These are phyloP conservation scores for Dothistroma pini DNA, from an alignment of 2,329 filamentous ascomycete species.

Conservation along the genomic window DNA sequence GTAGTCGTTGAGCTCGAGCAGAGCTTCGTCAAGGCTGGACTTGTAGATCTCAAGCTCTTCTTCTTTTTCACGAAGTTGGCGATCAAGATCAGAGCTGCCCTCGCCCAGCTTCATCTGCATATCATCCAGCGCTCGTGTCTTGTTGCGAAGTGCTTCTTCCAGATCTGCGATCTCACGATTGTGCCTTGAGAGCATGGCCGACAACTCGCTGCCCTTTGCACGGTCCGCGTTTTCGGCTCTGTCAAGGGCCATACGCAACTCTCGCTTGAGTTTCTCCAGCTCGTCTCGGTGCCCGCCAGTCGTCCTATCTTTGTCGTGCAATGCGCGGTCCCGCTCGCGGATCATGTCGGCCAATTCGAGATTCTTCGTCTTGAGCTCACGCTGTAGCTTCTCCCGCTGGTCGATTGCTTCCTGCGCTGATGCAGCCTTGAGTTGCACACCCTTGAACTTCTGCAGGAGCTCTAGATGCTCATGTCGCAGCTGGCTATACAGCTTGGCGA, in stretches of 20 bases:
- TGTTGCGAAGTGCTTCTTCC: conserved; percentile 83
- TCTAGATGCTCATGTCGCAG: conserved; percentile 92
- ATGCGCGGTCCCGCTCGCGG: conserved; percentile 84
- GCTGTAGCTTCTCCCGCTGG: conserved; percentile 86
- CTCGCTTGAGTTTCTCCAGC: conserved; percentile 87
- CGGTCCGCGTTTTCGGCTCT: conserved; percentile 88
- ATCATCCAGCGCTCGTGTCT: conserved; percentile 83
- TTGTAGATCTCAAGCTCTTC: conserved; percentile 98
- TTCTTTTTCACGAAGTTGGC: conserved; percentile 85
- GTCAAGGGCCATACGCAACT: conserved; percentile 87
- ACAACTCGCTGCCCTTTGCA: conserved; percentile 91
- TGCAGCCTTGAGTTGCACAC: conserved; percentile 90
- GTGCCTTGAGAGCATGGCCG: conserved; percentile 89
- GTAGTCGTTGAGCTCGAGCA: conserved; percentile 87
- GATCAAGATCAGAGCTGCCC: conserved; percentile 80
- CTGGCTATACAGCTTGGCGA: conserved; percentile 97
- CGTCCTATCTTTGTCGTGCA: conserved; percentile 89
- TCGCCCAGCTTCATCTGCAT: conserved; percentile 73
- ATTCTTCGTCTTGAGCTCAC: conserved; percentile 99
- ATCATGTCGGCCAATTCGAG: conserved; percentile 99
- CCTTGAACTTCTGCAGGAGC: conserved; percentile 92
- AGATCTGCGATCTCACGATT: conserved; percentile 97
- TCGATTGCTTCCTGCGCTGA: conserved; percentile 98
- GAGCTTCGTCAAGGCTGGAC: conserved; percentile 92
- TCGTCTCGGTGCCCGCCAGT: conserved; percentile 87